Conservation (phyloP, 2,329 filamentous ascomycete species). For the Leptographium radiaticola region DNA sequence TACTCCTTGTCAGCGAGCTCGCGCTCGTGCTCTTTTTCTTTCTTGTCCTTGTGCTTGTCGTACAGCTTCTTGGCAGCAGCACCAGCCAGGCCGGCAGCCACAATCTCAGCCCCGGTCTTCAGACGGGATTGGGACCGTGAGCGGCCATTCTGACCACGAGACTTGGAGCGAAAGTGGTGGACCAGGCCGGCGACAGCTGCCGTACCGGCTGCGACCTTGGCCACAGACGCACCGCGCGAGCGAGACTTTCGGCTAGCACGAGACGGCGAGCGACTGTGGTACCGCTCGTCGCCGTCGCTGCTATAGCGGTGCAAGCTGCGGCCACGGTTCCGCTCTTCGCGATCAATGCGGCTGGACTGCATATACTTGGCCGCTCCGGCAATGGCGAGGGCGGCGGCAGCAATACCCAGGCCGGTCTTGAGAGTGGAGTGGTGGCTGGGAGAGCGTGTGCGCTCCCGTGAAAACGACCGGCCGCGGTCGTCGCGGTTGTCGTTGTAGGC, state of each 20-base stretch:
- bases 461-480: slow-evolving; percentile 11
- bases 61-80: slow-evolving; percentile 49
- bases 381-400: slow-evolving; percentile 49
- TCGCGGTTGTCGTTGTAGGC: slow-evolving; percentile 42
- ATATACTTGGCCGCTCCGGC: slow-evolving; percentile 54
- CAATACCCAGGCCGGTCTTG: slow-evolving; percentile 49
- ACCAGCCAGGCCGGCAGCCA: slow-evolving; percentile 45
- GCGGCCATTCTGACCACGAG: slow-evolving; percentile 22
- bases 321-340: slow-evolving; percentile 44
- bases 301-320: slow-evolving; percentile 36
- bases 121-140: slow-evolving; percentile 32
- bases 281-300: slow-evolving; percentile 18
- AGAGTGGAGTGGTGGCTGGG: slow-evolving; percentile 32
- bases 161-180: slow-evolving; percentile 43
- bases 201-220: slow-evolving; percentile 45
- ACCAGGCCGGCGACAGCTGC: slow-evolving; percentile 44
- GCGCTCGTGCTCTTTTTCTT: slow-evolving; percentile 29
- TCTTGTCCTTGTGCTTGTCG: slow-evolving; percentile 48
- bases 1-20: slow-evolving; percentile 15
- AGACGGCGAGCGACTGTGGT: slow-evolving; percentile 24
- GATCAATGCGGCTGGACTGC: slow-evolving; percentile 45
- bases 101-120: slow-evolving; percentile 45
- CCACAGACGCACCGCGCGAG: slow-evolving; percentile 32
- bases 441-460: slow-evolving; percentile 24
- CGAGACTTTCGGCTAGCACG: slow-evolving; percentile 23